phyloP scores from a whole-genome alignment of 495 filamentous ascomycete genomes.

The Annulohypoxylon maeteangense region DNA sequence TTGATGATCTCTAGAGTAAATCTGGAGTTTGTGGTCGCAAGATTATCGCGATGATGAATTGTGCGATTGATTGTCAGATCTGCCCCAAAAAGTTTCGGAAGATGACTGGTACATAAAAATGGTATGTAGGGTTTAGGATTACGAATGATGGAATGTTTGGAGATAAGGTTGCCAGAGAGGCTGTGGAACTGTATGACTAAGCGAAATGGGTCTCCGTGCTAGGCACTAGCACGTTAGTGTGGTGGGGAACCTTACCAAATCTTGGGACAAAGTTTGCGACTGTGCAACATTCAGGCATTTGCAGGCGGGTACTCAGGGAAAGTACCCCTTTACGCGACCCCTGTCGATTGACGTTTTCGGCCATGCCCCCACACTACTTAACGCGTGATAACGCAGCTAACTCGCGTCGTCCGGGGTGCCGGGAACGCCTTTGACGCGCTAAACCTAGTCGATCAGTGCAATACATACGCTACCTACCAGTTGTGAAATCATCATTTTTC shows the following conservation, averaged over 20 bases:
- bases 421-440: constrained; percentile 41
- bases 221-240: background rate
- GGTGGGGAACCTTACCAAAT: constrained; percentile 4
- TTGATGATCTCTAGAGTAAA: constrained; percentile 2
- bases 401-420: constrained; percentile 44
- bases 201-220: background rate
- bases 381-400: constrained; percentile 49
- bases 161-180: constrained; percentile 12
- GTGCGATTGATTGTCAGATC: background rate
- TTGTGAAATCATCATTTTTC: constrained; percentile 40
- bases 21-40: background rate
- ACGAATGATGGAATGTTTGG: constrained; percentile 13
- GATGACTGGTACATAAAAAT: constrained; percentile 30
- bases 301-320: background rate
- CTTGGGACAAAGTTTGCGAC: background rate
- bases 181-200: constrained; percentile 4
- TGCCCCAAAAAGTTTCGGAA: background rate
- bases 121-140: constrained; percentile 1
- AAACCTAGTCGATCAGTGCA: constrained; percentile 10
- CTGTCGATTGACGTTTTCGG: constrained; percentile 24
- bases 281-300: background rate
- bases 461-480: background rate
- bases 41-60: background rate
- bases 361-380: constrained; percentile 33
- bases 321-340: constrained; percentile 8